Evolutionary conservation across 2,329 filamentous ascomycete species (phyloP).

Genomic region (Aspergillus jensenii): DNA sequence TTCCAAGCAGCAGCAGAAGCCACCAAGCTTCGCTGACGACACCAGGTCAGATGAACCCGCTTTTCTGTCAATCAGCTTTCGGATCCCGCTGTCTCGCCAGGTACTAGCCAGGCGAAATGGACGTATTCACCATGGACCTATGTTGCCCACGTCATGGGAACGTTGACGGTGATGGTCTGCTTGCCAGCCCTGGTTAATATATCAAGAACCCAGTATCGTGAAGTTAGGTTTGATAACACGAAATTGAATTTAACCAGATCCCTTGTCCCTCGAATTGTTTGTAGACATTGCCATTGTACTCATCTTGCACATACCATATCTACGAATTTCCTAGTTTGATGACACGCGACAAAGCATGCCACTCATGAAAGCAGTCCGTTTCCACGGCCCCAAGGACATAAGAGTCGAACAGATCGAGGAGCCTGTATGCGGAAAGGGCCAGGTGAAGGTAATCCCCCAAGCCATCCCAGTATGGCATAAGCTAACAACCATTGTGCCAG

Average conservation of each 20-base stretch:
- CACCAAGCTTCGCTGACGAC: conserved; percentile 8
- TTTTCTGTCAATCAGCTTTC: background rate
- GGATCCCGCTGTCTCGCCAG: background rate
- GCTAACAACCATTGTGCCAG: conserved; percentile 4
- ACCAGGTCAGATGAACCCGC: conserved; percentile 2
- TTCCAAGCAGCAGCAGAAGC: background rate
- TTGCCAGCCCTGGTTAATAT: background rate
- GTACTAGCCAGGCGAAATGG: background rate
- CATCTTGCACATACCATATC: background rate
- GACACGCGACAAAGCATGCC: background rate
- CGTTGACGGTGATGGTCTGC: background rate
- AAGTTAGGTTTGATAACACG: background rate
- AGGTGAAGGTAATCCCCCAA: conserved; percentile 43
- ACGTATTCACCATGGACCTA: background rate
- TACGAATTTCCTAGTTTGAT: background rate
- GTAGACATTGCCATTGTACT: background rate
- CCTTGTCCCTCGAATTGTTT: background rate
- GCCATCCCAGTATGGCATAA: too few species aligned
- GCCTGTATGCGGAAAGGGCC: conserved; percentile 47
- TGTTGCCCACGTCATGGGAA: background rate
- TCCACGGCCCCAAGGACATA: conserved; percentile 36
- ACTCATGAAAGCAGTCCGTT: conserved; percentile 34
- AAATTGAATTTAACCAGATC: background rate
- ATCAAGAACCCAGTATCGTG: background rate
- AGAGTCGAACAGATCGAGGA: conserved; percentile 37